These are phyloP conservation scores for Marchantia polymorpha DNA, from an alignment of 225 moss, liverwort and hornwort species.

Conservation along the genomic window DNA sequence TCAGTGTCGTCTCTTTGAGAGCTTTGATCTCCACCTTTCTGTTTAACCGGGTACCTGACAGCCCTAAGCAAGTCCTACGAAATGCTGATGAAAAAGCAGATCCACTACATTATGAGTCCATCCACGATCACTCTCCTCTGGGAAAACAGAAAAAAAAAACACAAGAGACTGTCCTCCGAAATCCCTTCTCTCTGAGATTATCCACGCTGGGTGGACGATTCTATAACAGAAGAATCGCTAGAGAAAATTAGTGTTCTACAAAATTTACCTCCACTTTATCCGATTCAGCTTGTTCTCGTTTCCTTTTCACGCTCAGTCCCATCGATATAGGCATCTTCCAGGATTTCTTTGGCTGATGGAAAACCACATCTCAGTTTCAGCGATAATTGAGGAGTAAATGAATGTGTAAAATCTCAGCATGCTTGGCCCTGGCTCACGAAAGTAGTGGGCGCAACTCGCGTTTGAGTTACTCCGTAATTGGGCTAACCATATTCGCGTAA, in stretches of 20 bases:
- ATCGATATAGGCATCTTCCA: slow-evolving; percentile 80
- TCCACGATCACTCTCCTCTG: not conserved
- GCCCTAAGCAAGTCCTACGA: too few relatives aligned
- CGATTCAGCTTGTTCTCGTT: slow-evolving; percentile 63
- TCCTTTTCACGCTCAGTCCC: slow-evolving; percentile 80
- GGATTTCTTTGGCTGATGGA: slow-evolving; percentile 66
- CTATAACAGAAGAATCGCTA: too few relatives aligned
- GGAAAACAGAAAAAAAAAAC: not conserved
- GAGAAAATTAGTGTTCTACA: not conserved
- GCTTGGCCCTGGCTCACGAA: not conserved
- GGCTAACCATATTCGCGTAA: not conserved
- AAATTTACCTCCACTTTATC: slow-evolving; percentile 65
- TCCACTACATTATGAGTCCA: not conserved
- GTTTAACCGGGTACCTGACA: too few relatives aligned
- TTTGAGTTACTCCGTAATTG: not conserved
- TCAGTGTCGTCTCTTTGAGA: not conserved
- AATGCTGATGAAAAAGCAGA: too few relatives aligned
- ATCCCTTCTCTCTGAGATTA: too few relatives aligned
- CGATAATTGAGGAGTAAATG: not conserved
- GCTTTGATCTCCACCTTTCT: too few relatives aligned
- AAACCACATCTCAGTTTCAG: not conserved
- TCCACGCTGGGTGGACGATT: too few relatives aligned
- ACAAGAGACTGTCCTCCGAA: not conserved
- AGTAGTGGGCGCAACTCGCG: not conserved
- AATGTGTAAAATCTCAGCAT: not conserved